Evolutionary conservation across 768 basidiomycete genomes (phyloP).

Genomic region (Obba rivulosa): DNA sequence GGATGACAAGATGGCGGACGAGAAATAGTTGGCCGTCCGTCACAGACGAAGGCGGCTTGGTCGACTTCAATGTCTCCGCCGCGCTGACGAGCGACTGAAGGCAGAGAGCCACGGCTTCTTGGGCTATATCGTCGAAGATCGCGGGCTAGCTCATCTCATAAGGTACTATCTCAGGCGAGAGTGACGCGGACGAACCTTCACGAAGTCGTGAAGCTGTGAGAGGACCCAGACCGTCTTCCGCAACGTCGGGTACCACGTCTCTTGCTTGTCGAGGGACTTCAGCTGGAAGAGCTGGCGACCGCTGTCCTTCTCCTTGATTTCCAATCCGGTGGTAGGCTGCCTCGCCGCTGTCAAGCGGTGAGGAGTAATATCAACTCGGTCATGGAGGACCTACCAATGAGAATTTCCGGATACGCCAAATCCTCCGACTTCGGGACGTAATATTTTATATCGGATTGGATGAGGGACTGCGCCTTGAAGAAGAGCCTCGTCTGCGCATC

Average conservation of each 20-base stretch:
- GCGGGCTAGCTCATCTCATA: conserved; percentile 55
- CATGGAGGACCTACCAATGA: conserved; percentile 48
- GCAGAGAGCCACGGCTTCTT: conserved; percentile 84
- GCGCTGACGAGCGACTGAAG: conserved; percentile 75
- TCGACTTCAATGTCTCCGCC: conserved; percentile 54
- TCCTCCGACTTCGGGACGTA: conserved; percentile 76
- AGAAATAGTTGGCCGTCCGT: conserved; percentile 84
- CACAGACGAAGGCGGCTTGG: conserved; percentile 35
- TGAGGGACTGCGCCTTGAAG: conserved; percentile 91
- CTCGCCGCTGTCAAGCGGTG: conserved; percentile 33
- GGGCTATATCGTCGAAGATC: conserved; percentile 95
- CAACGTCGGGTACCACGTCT: conserved; percentile 91
- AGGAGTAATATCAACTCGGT: conserved; percentile 3
- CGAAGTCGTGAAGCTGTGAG: conserved; percentile 83
- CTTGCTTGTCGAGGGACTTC: conserved; percentile 65
- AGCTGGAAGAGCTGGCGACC: conserved; percentile 65
- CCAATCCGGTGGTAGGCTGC: conserved; percentile 37
- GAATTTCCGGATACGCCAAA: conserved; percentile 80
- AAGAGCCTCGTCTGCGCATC: conserved; percentile 95
- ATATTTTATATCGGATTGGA: conserved; percentile 84
- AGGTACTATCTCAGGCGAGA: neutral
- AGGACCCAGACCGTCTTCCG: conserved; percentile 89
- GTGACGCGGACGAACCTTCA: conserved; percentile 57
- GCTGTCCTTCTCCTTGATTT: conserved; percentile 63
- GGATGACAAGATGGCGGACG: conserved; percentile 80